Base-by-base conservation (phyloP, 2,329 filamentous ascomycete genomes). In the Aspergillus sp. region DNA sequence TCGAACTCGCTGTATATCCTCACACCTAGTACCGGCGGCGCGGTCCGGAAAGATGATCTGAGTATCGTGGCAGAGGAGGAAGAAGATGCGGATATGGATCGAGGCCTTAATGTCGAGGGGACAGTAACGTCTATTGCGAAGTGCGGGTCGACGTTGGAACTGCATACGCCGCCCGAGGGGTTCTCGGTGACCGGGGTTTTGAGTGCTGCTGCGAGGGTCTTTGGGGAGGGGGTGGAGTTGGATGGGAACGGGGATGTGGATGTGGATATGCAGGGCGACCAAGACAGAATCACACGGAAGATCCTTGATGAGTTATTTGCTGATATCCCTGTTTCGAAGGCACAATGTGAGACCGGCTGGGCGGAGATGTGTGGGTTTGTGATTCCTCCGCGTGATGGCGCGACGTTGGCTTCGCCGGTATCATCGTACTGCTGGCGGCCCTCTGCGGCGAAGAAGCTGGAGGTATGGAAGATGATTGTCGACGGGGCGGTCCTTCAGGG, bases 1-100 rank as follows among this genome's bases (percentile, higher is more conserved):
- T 89, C 87, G 28, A 89, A 89, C 67, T 86, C 84, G 41, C 79
- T 89, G 59, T 85, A 85, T 72, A 71, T 89, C 43, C 76, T 85
- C 25, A 77, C 77, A 54, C 80, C 82, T 4, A 79, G 79, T 59
- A 69, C 74, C 23, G 71, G 72, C 65, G 71, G 71, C 64, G 66
- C 66, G 3, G 72, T 68, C 28, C 67, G 65, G 8, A 62, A 65
- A 11, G 70, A 65, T 7, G 72, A 74, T 50, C 70, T 74, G 68
- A 72, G 69, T 45, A 64, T 71, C 52, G 66, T 74, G 7, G 45
- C 13, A 19, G 66, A 67, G 17, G 62, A 59, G n/a, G 63, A 61
- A 3, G 47, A 47, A 6, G 53, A 52, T 19, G 23, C 41, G 13
- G 48, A 61, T 22, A 49, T 25, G 46, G 46, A 57, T 17, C 64